Base-by-base conservation (phyloP, 805 yeast species). In the Starmera quercuum region DNA sequence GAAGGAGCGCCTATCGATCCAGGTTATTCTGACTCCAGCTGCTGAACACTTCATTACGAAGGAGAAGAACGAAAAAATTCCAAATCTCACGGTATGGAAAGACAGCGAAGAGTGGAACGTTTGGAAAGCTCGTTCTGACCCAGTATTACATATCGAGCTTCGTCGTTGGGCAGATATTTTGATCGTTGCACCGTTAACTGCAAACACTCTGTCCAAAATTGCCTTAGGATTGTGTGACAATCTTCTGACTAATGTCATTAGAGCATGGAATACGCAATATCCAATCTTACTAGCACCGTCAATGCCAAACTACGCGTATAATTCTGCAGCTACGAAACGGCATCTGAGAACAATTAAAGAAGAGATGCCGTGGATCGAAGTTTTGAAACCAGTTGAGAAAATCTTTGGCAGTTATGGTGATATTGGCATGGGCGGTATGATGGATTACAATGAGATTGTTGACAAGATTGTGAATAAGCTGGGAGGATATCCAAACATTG, bases 391-490 rank as follows among this genome's bases (percentile, higher is more conserved):
- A 0, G 86, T 87, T 17, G 98, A 90, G 57, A 90, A 90, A 58
- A 95, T 90, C 6, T 77, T 83, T 51, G 86, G 95, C 36, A 73
- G 85, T 27, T 86, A 88, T 62, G 97, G 98, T 40, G 97, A 90
- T 48, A 87, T 92, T 36, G 97, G 97, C n/a, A 83, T 92, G 86
- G 97, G 98, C 31, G 97, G 98, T 35, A 92, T 92, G 97, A 82
- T 88, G 80, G 97, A 92, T 48, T 86, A 94, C 76, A 83, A 85
- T 54, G 97, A 88, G 55, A 81, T 92, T 47, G 95, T 87, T 14
- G 94, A 87, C 53, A 76, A 78, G 47, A 69, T 85, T 31, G 94
- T 83, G 15, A 66, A 78, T 58, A 81, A 79, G 52, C 62, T 87
- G 43, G 75, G 79, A 42, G 68, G 77, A 36, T 61, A 72, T 68